These are phyloP conservation scores for Cladosporium sp. DNA, from an alignment of 2,329 filamentous ascomycete species.

Conservation along the genomic window DNA sequence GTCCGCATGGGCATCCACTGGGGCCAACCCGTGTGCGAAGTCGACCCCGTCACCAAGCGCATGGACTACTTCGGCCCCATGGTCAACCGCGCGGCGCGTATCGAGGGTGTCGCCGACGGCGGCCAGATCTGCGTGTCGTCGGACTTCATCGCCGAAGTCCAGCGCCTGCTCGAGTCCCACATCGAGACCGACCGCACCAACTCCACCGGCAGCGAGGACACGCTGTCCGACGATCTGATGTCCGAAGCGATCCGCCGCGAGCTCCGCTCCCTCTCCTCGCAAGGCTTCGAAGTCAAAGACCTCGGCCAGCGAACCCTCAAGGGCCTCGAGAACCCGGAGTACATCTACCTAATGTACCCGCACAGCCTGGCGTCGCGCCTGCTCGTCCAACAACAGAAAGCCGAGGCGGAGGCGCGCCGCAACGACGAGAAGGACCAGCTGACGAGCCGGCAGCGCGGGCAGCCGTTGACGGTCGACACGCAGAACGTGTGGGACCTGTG, in stretches of 20 bases:
- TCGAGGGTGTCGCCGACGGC: constrained; percentile 89
- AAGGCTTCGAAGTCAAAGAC: constrained; percentile 95
- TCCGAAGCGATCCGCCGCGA: constrained; percentile 79
- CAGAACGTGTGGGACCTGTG: constrained; percentile 84
- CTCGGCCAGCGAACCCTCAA: constrained; percentile 93
- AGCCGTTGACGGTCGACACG: constrained; percentile 69
- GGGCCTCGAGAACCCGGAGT: constrained; percentile 93
- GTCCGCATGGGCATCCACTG: constrained; percentile 98
- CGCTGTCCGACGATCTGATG: constrained; percentile 67
- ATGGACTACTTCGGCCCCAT: constrained; percentile 99
- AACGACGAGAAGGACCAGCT: constrained; percentile 35
- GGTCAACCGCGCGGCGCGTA: constrained; percentile 94
- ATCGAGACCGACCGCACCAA: constrained; percentile 72
- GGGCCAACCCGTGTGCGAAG: constrained; percentile 89
- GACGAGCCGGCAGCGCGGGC: constrained; percentile 52
- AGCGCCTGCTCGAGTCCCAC: constrained; percentile 81
- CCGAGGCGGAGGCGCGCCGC: constrained; percentile 35
- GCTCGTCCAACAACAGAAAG: constrained; percentile 56
- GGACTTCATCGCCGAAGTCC: constrained; percentile 94
- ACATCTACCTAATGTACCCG: constrained; percentile 91
- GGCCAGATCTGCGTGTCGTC: constrained; percentile 95
- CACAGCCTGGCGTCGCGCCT: constrained; percentile 78
- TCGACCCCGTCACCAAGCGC: constrained; percentile 88
- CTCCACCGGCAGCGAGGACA: constrained; percentile 65
- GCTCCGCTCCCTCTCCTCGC: constrained; percentile 75